Percentiles rank a stretch among this genome's conserved stretches.
Evolutionary conservation across 495 filamentous ascomycete species (phyloP).

Genomic region (Symbiotaphrina buchneri): DNA sequence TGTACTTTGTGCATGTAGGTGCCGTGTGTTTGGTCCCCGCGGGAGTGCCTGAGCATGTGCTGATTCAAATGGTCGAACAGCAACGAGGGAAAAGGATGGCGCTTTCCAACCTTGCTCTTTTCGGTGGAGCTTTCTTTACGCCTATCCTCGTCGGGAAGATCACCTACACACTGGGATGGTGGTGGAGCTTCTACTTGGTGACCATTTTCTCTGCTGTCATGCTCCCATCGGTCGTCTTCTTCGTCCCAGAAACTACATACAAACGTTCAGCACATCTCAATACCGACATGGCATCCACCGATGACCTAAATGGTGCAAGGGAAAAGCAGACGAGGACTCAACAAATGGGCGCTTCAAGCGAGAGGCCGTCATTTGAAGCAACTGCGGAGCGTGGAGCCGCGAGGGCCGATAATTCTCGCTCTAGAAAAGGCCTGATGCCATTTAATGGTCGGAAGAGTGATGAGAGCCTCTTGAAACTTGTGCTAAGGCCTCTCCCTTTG

Average conservation of each 20-base stretch:
- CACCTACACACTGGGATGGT: conserved; percentile 50
- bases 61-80: conserved; percentile 14
- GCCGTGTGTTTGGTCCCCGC: background rate
- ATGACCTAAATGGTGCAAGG: conserved; percentile 1
- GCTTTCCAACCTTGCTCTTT: conserved; percentile 66
- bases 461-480: conserved; percentile 33
- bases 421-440: conserved; percentile 29
- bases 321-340: background rate
- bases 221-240: conserved; percentile 29
- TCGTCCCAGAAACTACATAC: conserved; percentile 74
- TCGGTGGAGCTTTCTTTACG: conserved; percentile 82
- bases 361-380: background rate
- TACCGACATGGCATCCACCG: conserved; percentile 23
- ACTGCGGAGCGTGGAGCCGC: background rate
- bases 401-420: conserved; percentile 21
- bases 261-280: conserved; percentile 39
- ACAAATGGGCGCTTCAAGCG: background rate
- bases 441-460: conserved; percentile 69
- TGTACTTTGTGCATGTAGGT: conserved; percentile 25
- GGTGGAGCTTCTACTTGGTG: conserved; percentile 22
- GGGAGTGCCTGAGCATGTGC: too few relatives aligned
- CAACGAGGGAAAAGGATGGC: conserved; percentile 80
- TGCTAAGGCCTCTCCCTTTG: conserved; percentile 38
- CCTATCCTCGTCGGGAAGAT: conserved; percentile 78
- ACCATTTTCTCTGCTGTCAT: conserved; percentile 19